A percentile compares a stretch with the other conserved stretches of the same genome.
These are phyloP conservation scores for Lactarius vividus DNA, from an alignment of 768 basidiomycete species.

Conservation along the genomic window DNA sequence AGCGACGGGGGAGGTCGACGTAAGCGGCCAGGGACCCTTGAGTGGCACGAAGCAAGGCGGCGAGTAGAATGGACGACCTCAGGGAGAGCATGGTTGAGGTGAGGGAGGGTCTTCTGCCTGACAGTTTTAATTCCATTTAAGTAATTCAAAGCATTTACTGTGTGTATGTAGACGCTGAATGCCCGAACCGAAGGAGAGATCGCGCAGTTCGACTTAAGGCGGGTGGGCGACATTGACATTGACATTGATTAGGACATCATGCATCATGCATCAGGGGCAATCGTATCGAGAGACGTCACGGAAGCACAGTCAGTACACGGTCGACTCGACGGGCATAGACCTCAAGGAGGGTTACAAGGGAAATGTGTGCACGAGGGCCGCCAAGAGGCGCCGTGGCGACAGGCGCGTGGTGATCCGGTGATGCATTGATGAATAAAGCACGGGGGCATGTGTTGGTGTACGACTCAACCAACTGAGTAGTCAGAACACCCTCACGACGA, in stretches of 20 bases:
- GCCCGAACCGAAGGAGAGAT: neutral
- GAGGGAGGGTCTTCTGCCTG: neutral
- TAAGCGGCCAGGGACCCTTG: neutral
- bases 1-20: constrained; percentile 9
- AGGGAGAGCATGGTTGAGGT: constrained; percentile 1
- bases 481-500: too few relatives aligned
- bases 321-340: neutral
- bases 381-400: neutral
- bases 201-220: neutral
- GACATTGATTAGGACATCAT: neutral
- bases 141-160: neutral
- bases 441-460: too few relatives aligned
- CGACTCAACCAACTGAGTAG: too few relatives aligned
- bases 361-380: neutral
- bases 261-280: neutral
- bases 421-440: too few relatives aligned
- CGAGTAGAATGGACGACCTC: constrained; percentile 1
- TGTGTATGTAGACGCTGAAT: neutral
- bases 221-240: neutral
- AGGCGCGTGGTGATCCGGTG: neutral
- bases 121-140: neutral
- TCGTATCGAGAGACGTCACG: neutral
- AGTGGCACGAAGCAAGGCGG: neutral
- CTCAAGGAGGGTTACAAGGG: neutral
- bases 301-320: neutral